A percentile compares a stretch with the other conserved stretches of the same genome.
Evolutionary conservation across 2,329 filamentous ascomycete genomes (phyloP).

Genomic region (Aureobasidium sp.): DNA sequence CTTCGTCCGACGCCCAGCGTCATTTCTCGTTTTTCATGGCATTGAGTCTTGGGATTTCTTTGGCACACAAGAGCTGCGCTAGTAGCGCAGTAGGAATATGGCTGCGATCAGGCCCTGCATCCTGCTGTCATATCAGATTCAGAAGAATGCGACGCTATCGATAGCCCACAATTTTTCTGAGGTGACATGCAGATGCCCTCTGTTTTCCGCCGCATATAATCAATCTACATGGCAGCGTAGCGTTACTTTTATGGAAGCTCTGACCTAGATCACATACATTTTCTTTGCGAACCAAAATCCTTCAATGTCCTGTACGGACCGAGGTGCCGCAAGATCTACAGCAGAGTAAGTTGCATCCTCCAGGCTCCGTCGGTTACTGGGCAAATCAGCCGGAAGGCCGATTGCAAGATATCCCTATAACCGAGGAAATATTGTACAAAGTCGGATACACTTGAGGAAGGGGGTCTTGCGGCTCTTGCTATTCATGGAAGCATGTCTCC

Average conservation of each 20-base stretch:
- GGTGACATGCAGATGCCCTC: slow-evolving; percentile 2
- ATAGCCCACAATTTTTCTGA: not conserved
- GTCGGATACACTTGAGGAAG: not conserved
- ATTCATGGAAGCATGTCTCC: slow-evolving; percentile 7
- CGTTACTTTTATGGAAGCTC: not conserved
- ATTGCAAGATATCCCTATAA: not conserved
- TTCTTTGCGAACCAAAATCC: not conserved
- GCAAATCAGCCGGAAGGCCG: not conserved
- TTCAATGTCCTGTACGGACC: slow-evolving; percentile 1
- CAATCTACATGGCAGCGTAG: not conserved
- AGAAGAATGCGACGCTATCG: slow-evolving; percentile 5
- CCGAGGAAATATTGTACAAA: too few species aligned
- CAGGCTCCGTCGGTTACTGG: too few species aligned
- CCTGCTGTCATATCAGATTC: slow-evolving; percentile 1
- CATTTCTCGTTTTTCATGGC: slow-evolving; percentile 10
- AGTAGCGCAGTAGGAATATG: slow-evolving; percentile 3
- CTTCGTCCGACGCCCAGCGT: slow-evolving; percentile 2
- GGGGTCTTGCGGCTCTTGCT: slow-evolving; percentile 5
- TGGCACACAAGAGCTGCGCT: not conserved
- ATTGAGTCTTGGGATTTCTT: not conserved
- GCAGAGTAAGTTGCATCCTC: slow-evolving; percentile 1
- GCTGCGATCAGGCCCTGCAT: not conserved
- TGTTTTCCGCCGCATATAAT: not conserved
- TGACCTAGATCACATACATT: not conserved
- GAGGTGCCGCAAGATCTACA: slow-evolving; percentile 11